A percentile compares a stretch with the other conserved stretches of the same genome.
phyloP scores from a whole-genome alignment of 2,329 filamentous ascomycete species.

The Beauveria sp. region DNA sequence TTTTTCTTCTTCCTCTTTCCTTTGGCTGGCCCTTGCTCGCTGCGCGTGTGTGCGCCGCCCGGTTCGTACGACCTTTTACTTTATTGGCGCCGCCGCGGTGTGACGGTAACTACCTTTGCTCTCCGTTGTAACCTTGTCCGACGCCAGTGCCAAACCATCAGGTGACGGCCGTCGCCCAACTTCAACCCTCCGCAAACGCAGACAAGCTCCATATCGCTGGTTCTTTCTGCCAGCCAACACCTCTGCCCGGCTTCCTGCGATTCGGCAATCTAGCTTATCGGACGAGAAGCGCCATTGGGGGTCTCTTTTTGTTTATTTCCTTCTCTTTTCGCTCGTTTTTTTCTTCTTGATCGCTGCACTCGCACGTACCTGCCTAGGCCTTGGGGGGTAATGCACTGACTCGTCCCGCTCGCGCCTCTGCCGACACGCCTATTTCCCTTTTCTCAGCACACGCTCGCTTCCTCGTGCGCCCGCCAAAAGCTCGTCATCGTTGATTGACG shows the following conservation, averaged over 20 bases:
- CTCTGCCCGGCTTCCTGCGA: background rate
- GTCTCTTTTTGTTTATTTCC: background rate
- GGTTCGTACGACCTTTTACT: background rate
- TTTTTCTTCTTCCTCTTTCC: background rate
- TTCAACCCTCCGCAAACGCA: background rate
- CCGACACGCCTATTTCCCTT: constrained; percentile 6
- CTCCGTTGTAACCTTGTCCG: background rate
- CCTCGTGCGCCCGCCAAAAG: background rate
- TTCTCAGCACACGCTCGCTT: background rate
- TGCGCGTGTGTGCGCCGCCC: background rate
- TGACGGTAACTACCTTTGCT: background rate
- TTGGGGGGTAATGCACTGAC: constrained; percentile 9
- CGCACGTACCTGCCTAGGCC: background rate
- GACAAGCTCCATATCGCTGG: background rate
- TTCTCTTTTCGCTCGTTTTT: background rate
- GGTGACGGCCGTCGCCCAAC: constrained; percentile 6
- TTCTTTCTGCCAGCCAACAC: background rate
- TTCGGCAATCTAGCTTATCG: background rate
- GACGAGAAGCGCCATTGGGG: background rate
- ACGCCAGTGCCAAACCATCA: background rate
- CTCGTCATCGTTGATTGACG: background rate
- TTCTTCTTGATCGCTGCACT: background rate
- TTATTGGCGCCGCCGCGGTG: background rate
- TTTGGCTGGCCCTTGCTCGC: background rate
- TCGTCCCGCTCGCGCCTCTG: constrained; percentile 3